These are phyloP conservation scores for Penicillium sp. DNA, from an alignment of 2,329 filamentous ascomycete species.

Conservation along the genomic window DNA sequence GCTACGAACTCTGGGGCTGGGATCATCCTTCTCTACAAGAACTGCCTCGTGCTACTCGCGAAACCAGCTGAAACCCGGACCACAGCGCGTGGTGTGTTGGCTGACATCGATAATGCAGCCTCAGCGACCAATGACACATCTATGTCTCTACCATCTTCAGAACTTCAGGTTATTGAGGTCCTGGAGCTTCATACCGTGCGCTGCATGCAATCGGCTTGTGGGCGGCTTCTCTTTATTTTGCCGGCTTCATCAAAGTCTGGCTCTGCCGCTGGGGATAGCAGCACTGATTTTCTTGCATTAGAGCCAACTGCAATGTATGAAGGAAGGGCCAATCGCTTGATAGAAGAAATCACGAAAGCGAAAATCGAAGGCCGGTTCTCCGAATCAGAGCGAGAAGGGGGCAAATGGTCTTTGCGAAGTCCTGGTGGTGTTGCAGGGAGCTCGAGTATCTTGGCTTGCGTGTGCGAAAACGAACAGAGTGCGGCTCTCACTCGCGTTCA, in stretches of 20 bases:
- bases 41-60: constrained; percentile 72
- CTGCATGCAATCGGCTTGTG: constrained; percentile 54
- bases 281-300: constrained; percentile 61
- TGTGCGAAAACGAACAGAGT: constrained; percentile 45
- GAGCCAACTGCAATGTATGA: constrained; percentile 73
- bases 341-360: constrained; percentile 83
- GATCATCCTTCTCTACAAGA: constrained; percentile 79
- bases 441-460: constrained; percentile 51
- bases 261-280: constrained; percentile 19
- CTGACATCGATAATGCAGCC: constrained; percentile 80
- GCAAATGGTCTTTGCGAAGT: constrained; percentile 75
- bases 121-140: constrained; percentile 45
- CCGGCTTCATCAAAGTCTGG: constrained; percentile 27
- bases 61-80: constrained; percentile 63
- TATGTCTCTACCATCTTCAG: constrained; percentile 48
- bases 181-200: constrained; percentile 67
- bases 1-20: constrained; percentile 54
- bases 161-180: constrained; percentile 73
- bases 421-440: constrained; percentile 59
- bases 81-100: constrained; percentile 72
- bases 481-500: constrained; percentile 51
- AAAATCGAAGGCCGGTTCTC: constrained; percentile 80
- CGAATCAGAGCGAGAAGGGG: constrained; percentile 76
- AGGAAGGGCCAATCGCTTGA: constrained; percentile 69
- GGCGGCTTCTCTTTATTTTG: constrained; percentile 38